Evolutionary conservation across 2,329 filamentous ascomycete genomes (phyloP).

Genomic region (Ophiostoma populinum): DNA sequence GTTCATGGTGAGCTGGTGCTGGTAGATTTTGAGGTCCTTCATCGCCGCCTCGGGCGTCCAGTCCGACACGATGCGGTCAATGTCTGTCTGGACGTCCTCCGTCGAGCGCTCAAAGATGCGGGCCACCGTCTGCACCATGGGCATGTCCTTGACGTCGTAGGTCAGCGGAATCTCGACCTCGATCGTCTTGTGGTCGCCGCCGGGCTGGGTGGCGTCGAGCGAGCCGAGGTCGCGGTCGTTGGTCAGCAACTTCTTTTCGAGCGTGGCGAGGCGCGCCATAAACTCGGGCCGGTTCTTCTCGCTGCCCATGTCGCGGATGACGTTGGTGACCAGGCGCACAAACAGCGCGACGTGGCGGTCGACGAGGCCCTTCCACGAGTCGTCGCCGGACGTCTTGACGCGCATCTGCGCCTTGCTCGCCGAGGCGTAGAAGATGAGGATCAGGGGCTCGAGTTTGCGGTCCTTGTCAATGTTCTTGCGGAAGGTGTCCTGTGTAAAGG

Average conservation of each 20-base stretch:
- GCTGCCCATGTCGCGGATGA: slow-evolving; percentile 70
- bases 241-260: slow-evolving; percentile 85
- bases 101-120: slow-evolving; percentile 69
- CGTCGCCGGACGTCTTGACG: slow-evolving; percentile 59
- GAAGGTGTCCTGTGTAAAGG: slow-evolving; percentile 76
- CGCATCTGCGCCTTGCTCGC: slow-evolving; percentile 75
- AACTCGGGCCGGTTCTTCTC: slow-evolving; percentile 74
- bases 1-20: slow-evolving; percentile 69
- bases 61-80: slow-evolving; percentile 58
- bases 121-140: slow-evolving; percentile 72
- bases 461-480: slow-evolving; percentile 89
- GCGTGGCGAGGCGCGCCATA: slow-evolving; percentile 54
- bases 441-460: slow-evolving; percentile 74
- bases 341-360: slow-evolving; percentile 93
- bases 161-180: slow-evolving; percentile 72
- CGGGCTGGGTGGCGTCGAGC: slow-evolving; percentile 38
- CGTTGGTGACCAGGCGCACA: slow-evolving; percentile 65
- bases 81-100: slow-evolving; percentile 68
- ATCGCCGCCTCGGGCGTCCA: slow-evolving; percentile 92
- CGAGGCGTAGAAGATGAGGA: slow-evolving; percentile 91
- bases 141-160: slow-evolving; percentile 95
- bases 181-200: slow-evolving; percentile 46
- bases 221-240: slow-evolving; percentile 75
- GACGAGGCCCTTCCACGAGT: slow-evolving; percentile 78
- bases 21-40: slow-evolving; percentile 83